Evolutionary conservation across 768 basidiomycete species (phyloP).

Genomic region (Scleroderma citrinum): DNA sequence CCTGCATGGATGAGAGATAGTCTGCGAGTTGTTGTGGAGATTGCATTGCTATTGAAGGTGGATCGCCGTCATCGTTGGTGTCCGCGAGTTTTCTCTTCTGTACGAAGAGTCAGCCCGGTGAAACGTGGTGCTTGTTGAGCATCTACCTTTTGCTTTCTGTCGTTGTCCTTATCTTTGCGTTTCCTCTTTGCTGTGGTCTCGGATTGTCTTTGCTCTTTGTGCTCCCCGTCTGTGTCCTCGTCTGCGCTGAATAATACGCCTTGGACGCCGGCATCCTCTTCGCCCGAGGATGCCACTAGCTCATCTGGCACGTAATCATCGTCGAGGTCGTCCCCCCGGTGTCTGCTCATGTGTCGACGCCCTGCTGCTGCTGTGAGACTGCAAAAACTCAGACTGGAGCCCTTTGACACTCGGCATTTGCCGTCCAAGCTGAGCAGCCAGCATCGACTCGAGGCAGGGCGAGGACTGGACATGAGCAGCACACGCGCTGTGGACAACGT

Average conservation of each 20-base stretch:
- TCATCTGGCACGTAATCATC: slow-evolving; percentile 77
- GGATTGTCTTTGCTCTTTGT: slow-evolving; percentile 15
- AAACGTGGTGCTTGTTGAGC: slow-evolving; percentile 6
- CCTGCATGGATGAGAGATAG: slow-evolving; percentile 62
- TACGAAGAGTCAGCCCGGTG: slow-evolving; percentile 3
- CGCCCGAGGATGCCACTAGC: slow-evolving; percentile 56
- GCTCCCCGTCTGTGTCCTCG: slow-evolving; percentile 36
- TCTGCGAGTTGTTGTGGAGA: slow-evolving; percentile 52
- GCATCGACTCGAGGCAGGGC: too few species aligned
- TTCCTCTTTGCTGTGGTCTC: slow-evolving; percentile 53
- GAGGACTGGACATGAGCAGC: slow-evolving; percentile 20
- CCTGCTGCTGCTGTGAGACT: not conserved
- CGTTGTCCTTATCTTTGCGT: slow-evolving; percentile 67
- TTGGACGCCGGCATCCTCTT: slow-evolving; percentile 38
- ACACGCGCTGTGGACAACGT: slow-evolving; percentile 13
- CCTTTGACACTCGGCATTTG: slow-evolving; percentile 1
- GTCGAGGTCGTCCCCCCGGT: slow-evolving; percentile 73
- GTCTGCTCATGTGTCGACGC: slow-evolving; percentile 18
- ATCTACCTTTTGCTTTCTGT: slow-evolving; percentile 61
- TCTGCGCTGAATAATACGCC: slow-evolving; percentile 42
- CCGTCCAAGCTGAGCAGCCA: too few species aligned
- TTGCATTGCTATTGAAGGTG: slow-evolving; percentile 48
- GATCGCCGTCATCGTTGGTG: slow-evolving; percentile 31
- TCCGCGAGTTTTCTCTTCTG: slow-evolving; percentile 66
- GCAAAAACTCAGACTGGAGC: too few species aligned